These are phyloP conservation scores for Fonsecaea pugnacius DNA, from an alignment of 2,329 filamentous ascomycete genomes.

Conservation along the genomic window DNA sequence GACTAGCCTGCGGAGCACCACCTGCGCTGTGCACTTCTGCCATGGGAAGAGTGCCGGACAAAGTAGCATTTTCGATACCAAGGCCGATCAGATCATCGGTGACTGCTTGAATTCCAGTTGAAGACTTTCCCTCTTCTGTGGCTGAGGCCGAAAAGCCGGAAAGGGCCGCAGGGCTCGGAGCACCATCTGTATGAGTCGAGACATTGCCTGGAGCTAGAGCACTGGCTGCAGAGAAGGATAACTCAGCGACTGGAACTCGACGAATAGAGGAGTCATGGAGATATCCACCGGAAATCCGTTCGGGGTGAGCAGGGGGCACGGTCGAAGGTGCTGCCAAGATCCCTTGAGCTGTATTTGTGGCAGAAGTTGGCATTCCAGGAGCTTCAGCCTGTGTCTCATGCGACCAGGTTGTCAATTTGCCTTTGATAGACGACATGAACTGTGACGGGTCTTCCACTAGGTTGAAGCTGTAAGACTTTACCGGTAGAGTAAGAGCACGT, in stretches of 20 bases:
- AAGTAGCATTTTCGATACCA: slow-evolving; percentile 16
- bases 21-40: neutral
- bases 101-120: neutral
- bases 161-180: slow-evolving; percentile 18
- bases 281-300: neutral
- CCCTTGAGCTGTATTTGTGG: neutral
- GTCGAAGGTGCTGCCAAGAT: neutral
- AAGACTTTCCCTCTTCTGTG: neutral
- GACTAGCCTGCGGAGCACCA: neutral
- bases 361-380: neutral
- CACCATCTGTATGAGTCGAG: slow-evolving; percentile 30
- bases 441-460: slow-evolving; percentile 10
- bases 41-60: neutral
- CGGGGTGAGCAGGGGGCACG: neutral
- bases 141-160: slow-evolving; percentile 19
- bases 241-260: slow-evolving; percentile 20
- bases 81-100: slow-evolving; percentile 24
- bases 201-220: slow-evolving; percentile 15
- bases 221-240: slow-evolving; percentile 16
- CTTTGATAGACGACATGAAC: slow-evolving; percentile 21
- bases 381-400: slow-evolving; percentile 1
- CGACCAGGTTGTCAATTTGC: neutral
- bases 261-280: slow-evolving; percentile 7
- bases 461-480: neutral
- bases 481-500: neutral